Base-by-base conservation (phyloP, 768 basidiomycete genomes). In the Lentinus brumalis region DNA sequence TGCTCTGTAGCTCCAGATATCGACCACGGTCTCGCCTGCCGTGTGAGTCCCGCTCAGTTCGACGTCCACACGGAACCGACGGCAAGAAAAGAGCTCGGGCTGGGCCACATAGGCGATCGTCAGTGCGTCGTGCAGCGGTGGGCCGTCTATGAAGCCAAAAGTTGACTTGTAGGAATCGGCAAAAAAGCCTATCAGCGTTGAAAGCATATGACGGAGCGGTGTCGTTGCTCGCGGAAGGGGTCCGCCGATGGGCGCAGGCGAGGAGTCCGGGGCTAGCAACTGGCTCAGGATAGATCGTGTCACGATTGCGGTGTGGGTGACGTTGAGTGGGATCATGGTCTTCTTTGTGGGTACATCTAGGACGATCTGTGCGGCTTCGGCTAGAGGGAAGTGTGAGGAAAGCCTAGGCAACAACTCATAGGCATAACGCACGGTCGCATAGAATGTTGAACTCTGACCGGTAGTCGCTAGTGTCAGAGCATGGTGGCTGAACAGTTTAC, bases 71-170 rank as follows among this genome's bases (percentile, higher is more conserved):
- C 89, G 80, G 70, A 87, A 85, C n/a, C 93, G 78, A 51, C 71
- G 81, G 38, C 76, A 75, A 26, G 71, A 71, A 72, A 94, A 94
- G 1, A 94, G 66, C 5, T 85, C 79, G 0, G 92, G 91, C n/a
- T 74, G 72, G 1, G 86, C 82, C 39, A 94, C 78, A 62, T 91
- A 95, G 10, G 86, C 89, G 49, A 95, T 77, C 0, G 94, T 92
- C 39, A 96, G 78, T 0, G 92, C 86, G 67, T 96, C 94, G 63
- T 96, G 94, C 2, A 95, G 77, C 2, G 94, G 94, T 6, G 94
- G 94, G 0, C 92, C 94, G 38, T 89, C 80, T n/a, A 79, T 71
- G 71, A 96, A 96, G n/a, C 85, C 86, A 64, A 93, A 96, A 0
- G 86, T 87, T 2, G 82, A 76, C 67, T 84, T 83, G 74, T 95